These are phyloP conservation scores for Daldinia concentrica DNA, from an alignment of 495 filamentous ascomycete species.

Conservation along the genomic window DNA sequence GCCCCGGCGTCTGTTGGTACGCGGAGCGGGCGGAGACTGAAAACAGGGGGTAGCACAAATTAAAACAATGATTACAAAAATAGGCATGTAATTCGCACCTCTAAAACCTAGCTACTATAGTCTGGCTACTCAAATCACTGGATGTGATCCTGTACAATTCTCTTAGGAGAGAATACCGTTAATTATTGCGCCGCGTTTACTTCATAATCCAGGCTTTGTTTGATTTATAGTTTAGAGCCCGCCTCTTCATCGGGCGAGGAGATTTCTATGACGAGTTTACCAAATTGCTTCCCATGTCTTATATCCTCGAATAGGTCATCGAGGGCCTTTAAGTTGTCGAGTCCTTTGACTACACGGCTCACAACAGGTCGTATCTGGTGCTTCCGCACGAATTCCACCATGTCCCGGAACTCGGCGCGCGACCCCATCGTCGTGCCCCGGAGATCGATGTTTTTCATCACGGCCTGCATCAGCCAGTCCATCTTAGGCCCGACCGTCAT, in stretches of 20 bases:
- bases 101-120: background rate
- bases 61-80: slow-evolving; percentile 15
- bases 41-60: slow-evolving; percentile 17
- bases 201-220: background rate
- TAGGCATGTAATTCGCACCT: slow-evolving; percentile 2
- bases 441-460: slow-evolving; percentile 80
- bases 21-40: slow-evolving; percentile 22
- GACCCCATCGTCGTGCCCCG: slow-evolving; percentile 80
- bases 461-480: slow-evolving; percentile 74
- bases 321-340: slow-evolving; percentile 72
- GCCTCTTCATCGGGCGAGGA: slow-evolving; percentile 29
- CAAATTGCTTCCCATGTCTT: slow-evolving; percentile 78
- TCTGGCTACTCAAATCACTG: background rate
- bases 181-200: background rate
- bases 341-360: slow-evolving; percentile 65
- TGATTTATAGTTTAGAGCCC: slow-evolving; percentile 25
- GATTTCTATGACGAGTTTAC: slow-evolving; percentile 73
- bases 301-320: slow-evolving; percentile 79
- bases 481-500: slow-evolving; percentile 81
- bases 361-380: slow-evolving; percentile 73
- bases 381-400: slow-evolving; percentile 75
- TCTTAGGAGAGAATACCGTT: background rate
- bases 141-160: background rate
- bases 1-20: slow-evolving; percentile 14
- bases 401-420: slow-evolving; percentile 76